Base-by-base conservation (phyloP, 441 rosid genomes). In the Gossypium gossypioides region DNA sequence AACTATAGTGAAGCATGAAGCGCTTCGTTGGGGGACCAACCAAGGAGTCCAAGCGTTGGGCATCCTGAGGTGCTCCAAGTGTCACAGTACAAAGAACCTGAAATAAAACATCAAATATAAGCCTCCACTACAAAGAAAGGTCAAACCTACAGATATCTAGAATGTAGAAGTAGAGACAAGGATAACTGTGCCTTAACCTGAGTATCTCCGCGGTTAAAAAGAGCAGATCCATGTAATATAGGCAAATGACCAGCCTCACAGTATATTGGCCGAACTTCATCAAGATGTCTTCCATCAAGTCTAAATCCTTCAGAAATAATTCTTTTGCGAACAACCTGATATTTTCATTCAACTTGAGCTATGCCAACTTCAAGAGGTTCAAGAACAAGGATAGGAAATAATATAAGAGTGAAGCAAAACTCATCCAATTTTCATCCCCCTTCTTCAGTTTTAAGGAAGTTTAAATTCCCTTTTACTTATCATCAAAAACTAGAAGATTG, bases 1-100 rank as follows among this genome's bases (percentile, higher is more conserved):
- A 95, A 85, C 86, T 88, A 67, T 95, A 92, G 84, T 95, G 99
- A 84, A 95, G 97, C 97, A 95, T 92, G 86, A 92, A 95, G 59
- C 92, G 95, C 85, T 95, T 95, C 71, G 82, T 91, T 12, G 95
- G 84, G 1, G 97, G 92, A 40, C 99, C 98, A 81, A 92, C 98
- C 71, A 91, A 69, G 75, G 99, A 88, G 22, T 86, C 90, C 79
- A 95, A 78, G 71, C 87, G 90, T 78, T 95, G 99, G 73, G 97
- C 98, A 68, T 92, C 97, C 58, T 83, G 86, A 19, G 92, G 98
- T 61, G 98, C 92, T 71, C 99, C 99, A 77, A 95, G 91, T 40
- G 99, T 92, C 81, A 92, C 95, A 24, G 96, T 79, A 74, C 97
- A 92, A 42, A 95, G 98, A 79, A 89, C 96, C 92, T 84, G 77